These are phyloP conservation scores for Vaccinium myrtillus DNA, from an alignment of 148 eudicot species.

Conservation along the genomic window DNA sequence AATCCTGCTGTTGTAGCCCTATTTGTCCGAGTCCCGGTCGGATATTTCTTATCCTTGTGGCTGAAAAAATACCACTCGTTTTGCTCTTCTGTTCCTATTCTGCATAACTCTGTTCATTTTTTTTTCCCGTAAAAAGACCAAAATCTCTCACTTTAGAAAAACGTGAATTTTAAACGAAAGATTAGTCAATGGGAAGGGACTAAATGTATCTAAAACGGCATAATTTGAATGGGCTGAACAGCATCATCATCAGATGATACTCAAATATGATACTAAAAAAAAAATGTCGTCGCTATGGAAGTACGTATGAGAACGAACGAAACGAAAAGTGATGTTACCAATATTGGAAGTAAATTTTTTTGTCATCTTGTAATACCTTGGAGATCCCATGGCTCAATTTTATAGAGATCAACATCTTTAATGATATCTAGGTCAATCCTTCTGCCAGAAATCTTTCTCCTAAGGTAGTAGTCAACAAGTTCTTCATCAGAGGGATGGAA, in stretches of 20 bases:
- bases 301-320: background rate
- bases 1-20: slow-evolving; percentile 86
- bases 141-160: background rate
- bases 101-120: slow-evolving; percentile 54
- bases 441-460: slow-evolving; percentile 55
- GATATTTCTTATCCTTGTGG: slow-evolving; percentile 91
- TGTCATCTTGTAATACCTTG: slow-evolving; percentile 39
- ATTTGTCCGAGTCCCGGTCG: slow-evolving; percentile 85
- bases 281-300: too few species aligned
- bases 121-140: background rate
- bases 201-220: background rate
- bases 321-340: background rate
- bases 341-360: background rate
- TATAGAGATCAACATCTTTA: slow-evolving; percentile 79
- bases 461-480: slow-evolving; percentile 81
- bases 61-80: slow-evolving; percentile 90
- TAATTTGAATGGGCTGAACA: background rate
- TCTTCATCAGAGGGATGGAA: slow-evolving; percentile 89
- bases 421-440: slow-evolving; percentile 67
- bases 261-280: too few species aligned
- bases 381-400: slow-evolving; percentile 91
- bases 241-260: background rate
- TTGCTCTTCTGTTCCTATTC: slow-evolving; percentile 68
- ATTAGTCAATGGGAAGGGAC: background rate
- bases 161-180: background rate